phyloP scores from a whole-genome alignment of 2,329 filamentous ascomycete genomes.

The Thielaviopsis musarum region DNA sequence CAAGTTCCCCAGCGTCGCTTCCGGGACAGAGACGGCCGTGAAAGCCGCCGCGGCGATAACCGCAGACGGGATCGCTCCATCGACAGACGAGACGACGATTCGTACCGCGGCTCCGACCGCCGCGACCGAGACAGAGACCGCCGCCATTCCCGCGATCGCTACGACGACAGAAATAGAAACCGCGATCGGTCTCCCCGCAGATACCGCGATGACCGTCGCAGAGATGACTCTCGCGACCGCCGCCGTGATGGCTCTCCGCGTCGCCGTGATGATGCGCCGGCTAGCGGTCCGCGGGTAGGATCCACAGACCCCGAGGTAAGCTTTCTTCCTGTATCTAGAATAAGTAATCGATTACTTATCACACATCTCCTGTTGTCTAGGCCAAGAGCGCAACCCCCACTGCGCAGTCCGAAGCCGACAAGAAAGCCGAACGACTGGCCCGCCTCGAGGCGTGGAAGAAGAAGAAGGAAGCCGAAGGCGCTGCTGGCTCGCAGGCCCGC shows the following conservation, averaged over 20 bases:
- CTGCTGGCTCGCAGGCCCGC: conserved; percentile 48
- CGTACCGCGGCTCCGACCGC: conserved; percentile 42
- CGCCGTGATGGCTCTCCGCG: conserved; percentile 49
- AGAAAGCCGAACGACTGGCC: conserved; percentile 63
- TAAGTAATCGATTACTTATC: conserved; percentile 10
- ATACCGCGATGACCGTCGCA: conserved; percentile 28
- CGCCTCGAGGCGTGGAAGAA: conserved; percentile 87
- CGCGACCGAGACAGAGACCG: conserved; percentile 35
- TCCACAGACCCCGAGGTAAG: conserved; percentile 27
- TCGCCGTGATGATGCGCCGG: conserved; percentile 15
- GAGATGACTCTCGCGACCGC: conserved; percentile 57
- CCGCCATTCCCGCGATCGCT: conserved; percentile 45
- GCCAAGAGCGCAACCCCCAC: conserved; percentile 21
- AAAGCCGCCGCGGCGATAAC: conserved; percentile 36
- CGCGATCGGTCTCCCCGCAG: conserved; percentile 31
- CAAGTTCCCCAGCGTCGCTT: conserved; percentile 34
- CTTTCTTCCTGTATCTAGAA: conserved; percentile 31
- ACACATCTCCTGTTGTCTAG: background rate
- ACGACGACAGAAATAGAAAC: conserved; percentile 38
- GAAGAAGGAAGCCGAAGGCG: conserved; percentile 63
- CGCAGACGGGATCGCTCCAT: conserved; percentile 54
- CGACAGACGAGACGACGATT: conserved; percentile 50
- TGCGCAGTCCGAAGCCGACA: conserved; percentile 50
- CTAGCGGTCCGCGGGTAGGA: conserved; percentile 22
- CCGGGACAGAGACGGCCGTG: conserved; percentile 34